Conservation (phyloP, 2,329 filamentous ascomycete species). For the Aureobasidium sp. region DNA sequence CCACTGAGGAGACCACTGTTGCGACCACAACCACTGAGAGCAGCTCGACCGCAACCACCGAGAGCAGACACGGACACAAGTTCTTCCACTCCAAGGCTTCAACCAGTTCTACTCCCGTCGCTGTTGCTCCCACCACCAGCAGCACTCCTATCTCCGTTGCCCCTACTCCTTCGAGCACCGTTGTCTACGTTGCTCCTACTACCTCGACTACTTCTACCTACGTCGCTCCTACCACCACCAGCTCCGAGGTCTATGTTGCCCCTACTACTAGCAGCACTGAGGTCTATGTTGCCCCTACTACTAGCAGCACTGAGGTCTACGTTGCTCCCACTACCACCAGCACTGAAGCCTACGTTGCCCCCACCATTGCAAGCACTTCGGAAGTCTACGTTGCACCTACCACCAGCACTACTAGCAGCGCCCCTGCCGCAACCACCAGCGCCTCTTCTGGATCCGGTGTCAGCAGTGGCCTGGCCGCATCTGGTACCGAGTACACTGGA, state of each 20-base stretch:
- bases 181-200: constrained; percentile 23
- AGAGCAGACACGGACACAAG: constrained; percentile 20
- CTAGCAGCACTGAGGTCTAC: constrained; percentile 19
- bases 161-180: constrained; percentile 19
- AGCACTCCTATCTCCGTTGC: constrained; percentile 21
- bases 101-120: constrained; percentile 15
- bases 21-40: constrained; percentile 23
- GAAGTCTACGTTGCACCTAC: constrained; percentile 18
- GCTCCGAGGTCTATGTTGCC: constrained; percentile 18
- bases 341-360: constrained; percentile 13
- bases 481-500: constrained; percentile 43
- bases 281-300: constrained; percentile 17
- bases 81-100: constrained; percentile 15
- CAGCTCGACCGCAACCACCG: constrained; percentile 23
- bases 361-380: constrained; percentile 20
- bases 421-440: constrained; percentile 20
- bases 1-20: constrained; percentile 23
- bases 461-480: constrained; percentile 23
- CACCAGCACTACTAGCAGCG: constrained; percentile 17
- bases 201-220: constrained; percentile 18
- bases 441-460: constrained; percentile 17
- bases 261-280: constrained; percentile 20
- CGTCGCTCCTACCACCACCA: constrained; percentile 21
- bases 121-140: constrained; percentile 1
- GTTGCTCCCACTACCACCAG: constrained; percentile 19